Base-by-base conservation (phyloP, 148 eudicot genomes). In the Polygonum maritimum region DNA sequence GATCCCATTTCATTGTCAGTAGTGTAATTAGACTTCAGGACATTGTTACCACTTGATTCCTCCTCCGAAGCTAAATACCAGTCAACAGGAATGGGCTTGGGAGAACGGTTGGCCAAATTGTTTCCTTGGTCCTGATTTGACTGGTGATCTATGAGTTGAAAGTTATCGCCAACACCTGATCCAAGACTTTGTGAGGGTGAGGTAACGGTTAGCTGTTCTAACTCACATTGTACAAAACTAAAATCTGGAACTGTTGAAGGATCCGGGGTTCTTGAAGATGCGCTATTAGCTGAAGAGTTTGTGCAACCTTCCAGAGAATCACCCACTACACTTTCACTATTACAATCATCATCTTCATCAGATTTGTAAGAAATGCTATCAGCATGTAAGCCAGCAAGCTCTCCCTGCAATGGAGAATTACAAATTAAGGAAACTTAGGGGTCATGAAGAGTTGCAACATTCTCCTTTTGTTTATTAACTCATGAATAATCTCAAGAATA, bases 311-410 rank as follows among this genome's bases (percentile, higher is more conserved):
- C 65, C 70, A 78, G 63, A 58, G 85, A 75, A 33, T 75, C 83
- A 44, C 72, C 77, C 60, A 79, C 86, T 58, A 71, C 60, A 74
- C 74, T 60, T 74, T 22, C 74, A 80, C 87, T 86, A 75, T 82
- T 88, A 51, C 85, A 86, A 41, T 88, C 90, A 58, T 86, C 86
- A 44, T 87, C 84, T 67, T 63, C 84, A 65, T 86, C 93, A 36
- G 89, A 83, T 78, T 54, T 76, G 73, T 60, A 79, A 76, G 83
- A 83, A 69, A 80, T 74, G 69, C 79, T 81, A 73, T 79, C 75
- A 22, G 75, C 79, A 52, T 76, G 73, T 45, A 58, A 60, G 39
- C 86, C 63, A 80, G 45, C 73, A 57, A 76, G 71, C 47, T 74
- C 87, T 78, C 79, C 84, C 93, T 91, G 82, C 48, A 73, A 78